Evolutionary conservation across 2,329 filamentous ascomycete species (phyloP), one percentile per base, ranked within the genome.

Genomic region (Arthroderma uncinatum): DNA sequence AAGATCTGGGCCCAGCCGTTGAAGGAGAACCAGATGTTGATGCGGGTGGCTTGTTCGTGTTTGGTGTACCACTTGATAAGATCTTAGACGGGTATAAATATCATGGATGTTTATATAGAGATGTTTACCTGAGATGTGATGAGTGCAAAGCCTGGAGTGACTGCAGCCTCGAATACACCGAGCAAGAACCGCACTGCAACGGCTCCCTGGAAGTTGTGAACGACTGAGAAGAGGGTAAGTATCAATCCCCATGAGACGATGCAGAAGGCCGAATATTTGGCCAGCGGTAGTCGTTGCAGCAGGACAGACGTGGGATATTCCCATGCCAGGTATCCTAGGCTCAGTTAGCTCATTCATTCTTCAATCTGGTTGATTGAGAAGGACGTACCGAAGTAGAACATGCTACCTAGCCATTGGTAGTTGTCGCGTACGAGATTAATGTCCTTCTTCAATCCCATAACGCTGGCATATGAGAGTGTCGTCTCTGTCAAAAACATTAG

Each of bases 11-110:
- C 82, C 55, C 78, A 78, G 1, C 82, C 82, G 60, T 84, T 85
- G 72, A 84, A 86, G 53, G 74, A 78, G 70, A 86, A 87, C 85
- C 85, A 88, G 57, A 86, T 79, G 2, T 78, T 79, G 0, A 79
- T 80, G 7, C 85, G 73, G 0, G 76, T 72, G 1, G 81, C 82
- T 70, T 87, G 84, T 66, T 88, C 85, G 56, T 76, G 75, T 67
- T 83, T 83, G 0, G 85, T 87, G 63, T 87, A 89, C 84, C 84
- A 88, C 70, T 86, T 36, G 6, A 14, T n/a, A 7, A 39, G 30
- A 4, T 50, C 14, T 53, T 21, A 9, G 12, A 4, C 23, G n/a
- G 7, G 16, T 39, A 40, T 14, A 8, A 5, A 7, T 10, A 10
- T 30, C 25, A 7, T 19, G 14, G 34, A 36, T 37, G 3, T 37